Evolutionary conservation across 2,329 filamentous ascomycete genomes (phyloP), one percentile per base, ranked within the genome.

Genomic region (Diplodia intermedia): DNA sequence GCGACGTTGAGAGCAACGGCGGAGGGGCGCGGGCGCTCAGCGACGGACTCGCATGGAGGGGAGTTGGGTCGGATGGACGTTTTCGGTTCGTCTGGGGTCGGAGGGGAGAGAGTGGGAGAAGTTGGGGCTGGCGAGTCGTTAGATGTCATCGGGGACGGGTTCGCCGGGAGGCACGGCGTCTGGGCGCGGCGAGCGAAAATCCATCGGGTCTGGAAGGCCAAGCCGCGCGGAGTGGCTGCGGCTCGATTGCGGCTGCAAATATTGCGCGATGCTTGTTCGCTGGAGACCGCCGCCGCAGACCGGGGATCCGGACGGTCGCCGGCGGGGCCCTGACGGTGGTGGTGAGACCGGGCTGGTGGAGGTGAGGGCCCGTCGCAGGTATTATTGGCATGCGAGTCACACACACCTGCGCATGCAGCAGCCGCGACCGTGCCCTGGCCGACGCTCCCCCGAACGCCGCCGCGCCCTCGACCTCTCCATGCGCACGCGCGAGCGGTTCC

Each of bases 101-200:
- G 50, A 43, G 50, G 62, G 49, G 50, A 53, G 60, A 47, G 18
- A 49, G 60, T 52, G 43, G 43, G 60, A 52, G 60, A 20, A n/a
- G 23, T 31, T 52, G 60, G 60, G 60, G 60, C 60, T 62, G 60
- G 60, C 9, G 20, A 36, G 60, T 54, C 49, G 62, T 65, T 65
- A 65, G 62, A 65, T 65, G 62, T 65, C 62, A 65, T 65, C 49
- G 62, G 61, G 23, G 62, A 65, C 62, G 62, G 62, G 62, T 65
- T 33, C 62, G 62, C 62, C 50, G 62, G 62, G 62, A 55, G 62
- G 62, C 62, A 65, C 62, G 62, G 62, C 50, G 62, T 31, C 62
- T 54, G 62, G 62, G 62, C 62, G 49, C 50, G 49, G 61, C 43
- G 60, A 62, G 60, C 60, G 60, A 62, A 62, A 62, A 62, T 62